Evolutionary conservation across 1,284 basidiomycete species (phyloP).

Genomic region (Ustilago xerochloae): DNA sequence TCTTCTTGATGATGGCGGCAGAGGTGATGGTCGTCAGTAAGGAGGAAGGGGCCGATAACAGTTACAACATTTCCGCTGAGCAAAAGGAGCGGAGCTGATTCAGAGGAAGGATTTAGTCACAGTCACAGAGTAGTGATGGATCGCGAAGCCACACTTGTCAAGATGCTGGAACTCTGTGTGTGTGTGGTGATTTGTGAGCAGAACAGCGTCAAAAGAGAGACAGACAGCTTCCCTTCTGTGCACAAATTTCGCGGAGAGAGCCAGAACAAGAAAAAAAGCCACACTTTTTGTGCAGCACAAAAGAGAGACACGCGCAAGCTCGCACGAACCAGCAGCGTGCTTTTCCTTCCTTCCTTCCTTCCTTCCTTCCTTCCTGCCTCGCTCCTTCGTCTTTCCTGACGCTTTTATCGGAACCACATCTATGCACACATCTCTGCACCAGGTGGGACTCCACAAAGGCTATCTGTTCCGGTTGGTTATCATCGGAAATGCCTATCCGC

Average conservation of each 20-base stretch:
- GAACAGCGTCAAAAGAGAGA: neutral
- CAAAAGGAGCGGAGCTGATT: constrained; percentile 6
- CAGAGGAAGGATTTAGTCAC: neutral
- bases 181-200: neutral
- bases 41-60: neutral
- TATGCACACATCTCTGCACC: too few relatives aligned
- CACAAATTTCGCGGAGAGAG: too few relatives aligned
- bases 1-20: neutral
- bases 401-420: too few relatives aligned
- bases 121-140: too few relatives aligned
- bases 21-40: neutral
- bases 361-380: too few relatives aligned
- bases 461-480: too few relatives aligned
- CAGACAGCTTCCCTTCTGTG: too few relatives aligned
- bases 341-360: neutral
- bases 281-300: neutral
- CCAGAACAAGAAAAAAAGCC: neutral
- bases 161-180: neutral
- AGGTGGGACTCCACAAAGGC: too few relatives aligned
- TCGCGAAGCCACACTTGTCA: neutral
- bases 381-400: too few relatives aligned
- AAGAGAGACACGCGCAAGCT: neutral
- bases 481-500: too few relatives aligned
- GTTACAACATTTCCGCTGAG: neutral
- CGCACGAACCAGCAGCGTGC: constrained; percentile 1